phyloP scores from a whole-genome alignment of 208 protist species.

The Leishmania gerbilli region DNA sequence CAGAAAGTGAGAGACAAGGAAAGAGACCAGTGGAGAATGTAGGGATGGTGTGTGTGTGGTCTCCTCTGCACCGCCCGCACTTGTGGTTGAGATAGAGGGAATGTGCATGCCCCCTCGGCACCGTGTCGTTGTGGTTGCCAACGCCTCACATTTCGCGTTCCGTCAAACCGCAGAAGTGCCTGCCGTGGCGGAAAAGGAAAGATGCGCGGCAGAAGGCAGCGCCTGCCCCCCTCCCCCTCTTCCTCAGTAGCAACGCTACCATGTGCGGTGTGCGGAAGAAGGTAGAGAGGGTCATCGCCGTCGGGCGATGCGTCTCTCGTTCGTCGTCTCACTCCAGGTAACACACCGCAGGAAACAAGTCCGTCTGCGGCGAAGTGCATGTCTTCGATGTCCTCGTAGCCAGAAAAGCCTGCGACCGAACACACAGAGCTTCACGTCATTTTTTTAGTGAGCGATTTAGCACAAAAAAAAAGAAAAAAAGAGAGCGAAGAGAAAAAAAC shows the following conservation, averaged over 20 bases:
- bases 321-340: neutral
- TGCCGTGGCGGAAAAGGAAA: neutral
- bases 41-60: neutral
- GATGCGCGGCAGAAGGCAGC: neutral
- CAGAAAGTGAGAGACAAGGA: neutral
- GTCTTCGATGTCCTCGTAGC: neutral
- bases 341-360: neutral
- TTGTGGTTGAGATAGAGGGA: neutral
- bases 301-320: neutral
- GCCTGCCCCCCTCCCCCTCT: no score
- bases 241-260: neutral
- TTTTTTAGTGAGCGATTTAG: constrained; percentile 14
- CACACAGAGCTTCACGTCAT: neutral
- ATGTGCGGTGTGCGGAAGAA: neutral
- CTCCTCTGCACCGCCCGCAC: neutral
- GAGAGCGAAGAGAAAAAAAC: constrained; percentile 9
- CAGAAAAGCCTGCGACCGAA: neutral
- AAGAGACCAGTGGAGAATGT: neutral
- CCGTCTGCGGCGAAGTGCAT: neutral
- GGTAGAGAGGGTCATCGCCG: neutral
- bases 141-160: neutral
- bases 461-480: constrained; percentile 22
- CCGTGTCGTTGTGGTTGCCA: no score
- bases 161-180: neutral
- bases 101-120: neutral